A percentile compares a stretch with the other conserved stretches of the same genome.
Conservation (phyloP, 2,329 filamentous ascomycete species). For the Apiospora phragmitis region DNA sequence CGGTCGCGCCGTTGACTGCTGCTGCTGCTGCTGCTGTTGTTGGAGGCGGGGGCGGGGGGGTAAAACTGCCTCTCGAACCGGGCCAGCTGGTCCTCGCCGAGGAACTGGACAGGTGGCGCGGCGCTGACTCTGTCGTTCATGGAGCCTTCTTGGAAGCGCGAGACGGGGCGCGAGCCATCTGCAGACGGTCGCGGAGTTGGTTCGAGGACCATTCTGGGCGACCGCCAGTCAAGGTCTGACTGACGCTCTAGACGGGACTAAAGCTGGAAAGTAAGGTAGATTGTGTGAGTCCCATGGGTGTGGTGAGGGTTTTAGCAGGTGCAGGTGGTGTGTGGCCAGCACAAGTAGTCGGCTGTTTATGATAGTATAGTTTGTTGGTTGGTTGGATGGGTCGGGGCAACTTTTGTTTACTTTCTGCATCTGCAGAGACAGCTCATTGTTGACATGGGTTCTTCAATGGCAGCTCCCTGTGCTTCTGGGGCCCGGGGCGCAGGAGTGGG, state of each 20-base stretch:
- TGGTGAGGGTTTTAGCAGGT: background rate
- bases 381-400: background rate
- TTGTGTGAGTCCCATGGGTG: background rate
- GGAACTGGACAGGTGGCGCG: slow-evolving; percentile 68
- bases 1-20: slow-evolving; percentile 8
- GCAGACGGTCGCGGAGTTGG: slow-evolving; percentile 15
- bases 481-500: background rate
- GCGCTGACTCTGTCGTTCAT: slow-evolving; percentile 81
- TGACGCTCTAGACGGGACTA: background rate
- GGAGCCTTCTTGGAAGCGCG: slow-evolving; percentile 73
- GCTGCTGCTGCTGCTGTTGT: background rate
- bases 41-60: background rate
- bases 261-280: background rate
- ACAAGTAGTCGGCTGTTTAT: background rate
- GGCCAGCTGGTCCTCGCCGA: slow-evolving; percentile 40
- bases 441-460: background rate
- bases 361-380: background rate
- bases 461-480: background rate
- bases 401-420: slow-evolving; percentile 4
- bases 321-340: background rate
- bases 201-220: slow-evolving; percentile 23
- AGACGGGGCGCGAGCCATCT: slow-evolving; percentile 16
- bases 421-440: background rate
- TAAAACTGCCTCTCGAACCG: slow-evolving; percentile 33
- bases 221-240: slow-evolving; percentile 22